phyloP scores from a whole-genome alignment of 2,329 filamentous ascomycete species.

The Fusarium nygamai region DNA sequence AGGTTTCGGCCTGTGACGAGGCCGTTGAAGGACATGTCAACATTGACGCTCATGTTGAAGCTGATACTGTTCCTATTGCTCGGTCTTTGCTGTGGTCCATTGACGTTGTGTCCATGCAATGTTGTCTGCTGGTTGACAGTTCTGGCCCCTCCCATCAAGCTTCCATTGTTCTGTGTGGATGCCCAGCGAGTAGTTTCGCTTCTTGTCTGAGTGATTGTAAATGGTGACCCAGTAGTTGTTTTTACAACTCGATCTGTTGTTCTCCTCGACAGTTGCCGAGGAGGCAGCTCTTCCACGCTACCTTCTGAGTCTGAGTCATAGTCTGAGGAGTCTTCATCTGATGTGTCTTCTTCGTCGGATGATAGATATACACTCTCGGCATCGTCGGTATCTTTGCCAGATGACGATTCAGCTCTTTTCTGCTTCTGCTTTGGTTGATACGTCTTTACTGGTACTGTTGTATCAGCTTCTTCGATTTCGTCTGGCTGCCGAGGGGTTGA shows the following conservation, averaged over 20 bases:
- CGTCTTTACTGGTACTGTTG: slow-evolving; percentile 3
- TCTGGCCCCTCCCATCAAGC: slow-evolving; percentile 31
- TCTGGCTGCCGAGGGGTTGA: slow-evolving; percentile 21
- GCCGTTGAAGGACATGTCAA: slow-evolving; percentile 40
- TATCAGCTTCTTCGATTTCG: slow-evolving; percentile 32
- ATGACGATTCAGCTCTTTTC: slow-evolving; percentile 17
- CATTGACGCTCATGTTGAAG: slow-evolving; percentile 40
- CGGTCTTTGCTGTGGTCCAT: slow-evolving; percentile 6
- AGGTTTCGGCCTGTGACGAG: slow-evolving; percentile 40
- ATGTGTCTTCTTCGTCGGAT: slow-evolving; percentile 24
- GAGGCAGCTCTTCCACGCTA: slow-evolving; percentile 21
- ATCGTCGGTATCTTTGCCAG: slow-evolving; percentile 16
- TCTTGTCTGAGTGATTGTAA: slow-evolving; percentile 28
- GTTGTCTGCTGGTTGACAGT: slow-evolving; percentile 34
- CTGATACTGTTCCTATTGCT: slow-evolving; percentile 35
- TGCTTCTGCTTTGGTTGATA: slow-evolving; percentile 2
- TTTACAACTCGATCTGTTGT: slow-evolving; percentile 6
- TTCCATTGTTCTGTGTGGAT: slow-evolving; percentile 25
- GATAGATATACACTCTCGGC: slow-evolving; percentile 37
- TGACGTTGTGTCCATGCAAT: slow-evolving; percentile 28
- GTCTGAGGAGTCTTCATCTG: slow-evolving; percentile 26
- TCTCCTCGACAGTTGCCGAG: slow-evolving; percentile 23
- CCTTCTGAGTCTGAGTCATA: slow-evolving; percentile 24
- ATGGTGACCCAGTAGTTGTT: slow-evolving; percentile 8
- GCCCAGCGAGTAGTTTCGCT: slow-evolving; percentile 39